These are phyloP conservation scores for Tetrapisispora iriomotensis DNA, from an alignment of 805 yeast genomes.

Conservation along the genomic window DNA sequence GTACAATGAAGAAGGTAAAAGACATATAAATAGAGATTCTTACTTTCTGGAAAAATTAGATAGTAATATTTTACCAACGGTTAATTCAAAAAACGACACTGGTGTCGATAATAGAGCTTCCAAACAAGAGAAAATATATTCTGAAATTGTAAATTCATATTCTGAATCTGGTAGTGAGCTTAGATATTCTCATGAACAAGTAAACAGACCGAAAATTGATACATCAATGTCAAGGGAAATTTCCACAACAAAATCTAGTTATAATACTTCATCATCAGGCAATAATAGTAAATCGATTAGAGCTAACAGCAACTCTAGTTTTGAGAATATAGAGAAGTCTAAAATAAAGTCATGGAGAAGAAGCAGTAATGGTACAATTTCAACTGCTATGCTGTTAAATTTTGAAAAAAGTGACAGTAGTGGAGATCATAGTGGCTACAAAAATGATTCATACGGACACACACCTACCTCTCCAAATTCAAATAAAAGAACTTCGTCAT, in stretches of 20 bases:
- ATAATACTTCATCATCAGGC: neutral
- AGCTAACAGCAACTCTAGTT: no score
- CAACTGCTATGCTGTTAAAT: slow-evolving; percentile 3
- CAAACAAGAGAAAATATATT: no score
- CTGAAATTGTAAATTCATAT: slow-evolving; percentile 2
- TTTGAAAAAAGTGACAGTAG: slow-evolving; percentile 1
- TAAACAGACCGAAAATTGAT: no score
- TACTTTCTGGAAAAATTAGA: neutral
- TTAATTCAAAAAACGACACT: no score
- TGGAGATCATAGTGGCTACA: neutral
- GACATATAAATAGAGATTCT: slow-evolving; percentile 1
- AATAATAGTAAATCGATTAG: neutral
- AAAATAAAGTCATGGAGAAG: slow-evolving; percentile 1
- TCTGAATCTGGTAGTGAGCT: neutral
- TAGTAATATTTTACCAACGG: no score
- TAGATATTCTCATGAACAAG: neutral
- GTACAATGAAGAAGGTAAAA: neutral
- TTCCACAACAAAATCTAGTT: neutral
- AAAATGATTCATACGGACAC: neutral
- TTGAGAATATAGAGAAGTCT: neutral
- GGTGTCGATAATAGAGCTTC: no score
- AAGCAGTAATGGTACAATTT: slow-evolving; percentile 4
- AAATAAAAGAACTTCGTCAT: slow-evolving; percentile 5
- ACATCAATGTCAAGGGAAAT: neutral
- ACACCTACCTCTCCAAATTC: neutral